Evolutionary conservation across 306 rosid genomes (phyloP), one percentile per base, ranked within the genome.

Genomic region (Cucurbita moschata): DNA sequence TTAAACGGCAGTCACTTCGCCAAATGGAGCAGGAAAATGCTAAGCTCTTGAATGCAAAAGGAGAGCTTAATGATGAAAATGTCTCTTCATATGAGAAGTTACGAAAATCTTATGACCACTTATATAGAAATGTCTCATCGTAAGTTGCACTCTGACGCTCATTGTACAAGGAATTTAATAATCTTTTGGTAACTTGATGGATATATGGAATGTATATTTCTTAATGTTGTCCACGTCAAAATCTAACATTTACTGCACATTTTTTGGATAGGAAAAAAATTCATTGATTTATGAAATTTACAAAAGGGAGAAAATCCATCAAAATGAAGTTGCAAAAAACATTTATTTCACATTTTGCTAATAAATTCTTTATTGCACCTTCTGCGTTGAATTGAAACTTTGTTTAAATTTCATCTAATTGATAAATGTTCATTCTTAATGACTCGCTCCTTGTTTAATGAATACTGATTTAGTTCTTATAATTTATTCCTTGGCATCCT

Each of bases 21-120:
- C 87, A 85, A 79, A 84, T 95, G 99, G 99, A 95, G 83, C 86
- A 83, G 82, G 99, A 95, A 77, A 95, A 95, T 82, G 90, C 99
- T 11, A 95, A 92, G 86, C 88, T 91, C 80, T 83, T 95, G 70
- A 91, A 88, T 81, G 99, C 99, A 59, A 95, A 88, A 83, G 99
- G 99, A 70, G 97, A 95, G 81, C 96, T 95, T 65, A 89, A 88
- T 79, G 99, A 95, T 30, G 97, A 95, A 78, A 91, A 85, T 82
- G 83, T 82, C 53, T 74, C 96, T 42, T 82, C 97, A 74, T 91
- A 95, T 79, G 97, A 95, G 82, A 95, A 95, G 86, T 86, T 95
- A 77, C 96, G 99, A 43, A 95, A 95, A 83, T 95, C 99, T 73
- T 89, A 85, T 80, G 99, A 95, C 72, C 92, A 86, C 53, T 81